Percentiles rank a stretch among this genome's conserved stretches.
These are phyloP conservation scores for Barnettozyma pratensis DNA, from an alignment of 805 yeast species.

Conservation along the genomic window DNA sequence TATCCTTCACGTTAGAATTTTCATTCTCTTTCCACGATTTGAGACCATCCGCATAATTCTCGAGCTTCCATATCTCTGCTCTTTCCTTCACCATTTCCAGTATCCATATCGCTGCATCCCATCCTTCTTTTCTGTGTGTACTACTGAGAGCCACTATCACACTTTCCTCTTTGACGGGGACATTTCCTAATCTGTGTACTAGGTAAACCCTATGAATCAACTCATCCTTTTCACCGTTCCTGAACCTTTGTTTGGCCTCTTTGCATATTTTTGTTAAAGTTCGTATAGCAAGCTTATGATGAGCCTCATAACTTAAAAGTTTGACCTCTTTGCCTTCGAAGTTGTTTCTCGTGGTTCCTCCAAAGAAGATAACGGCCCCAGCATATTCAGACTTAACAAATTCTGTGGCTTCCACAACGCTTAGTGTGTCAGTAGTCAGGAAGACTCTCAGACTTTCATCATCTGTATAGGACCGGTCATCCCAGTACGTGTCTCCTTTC, in stretches of 20 bases:
- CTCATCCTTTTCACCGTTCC: conserved; percentile 13
- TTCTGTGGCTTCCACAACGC: conserved; percentile 21
- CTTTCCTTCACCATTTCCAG: conserved; percentile 39
- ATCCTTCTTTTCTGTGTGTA: conserved; percentile 43
- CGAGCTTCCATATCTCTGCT: conserved; percentile 49
- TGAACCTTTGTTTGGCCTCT: conserved; percentile 27
- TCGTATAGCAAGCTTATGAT: conserved; percentile 34
- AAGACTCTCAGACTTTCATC: conserved; percentile 17
- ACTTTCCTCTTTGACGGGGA: conserved; percentile 44
- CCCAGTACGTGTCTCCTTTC: too few species aligned
- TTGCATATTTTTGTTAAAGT: conserved; percentile 32
- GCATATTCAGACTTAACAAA: conserved; percentile 39
- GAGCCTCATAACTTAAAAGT: conserved; percentile 42
- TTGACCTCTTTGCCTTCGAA: conserved; percentile 37
- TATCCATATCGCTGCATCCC: conserved; percentile 40
- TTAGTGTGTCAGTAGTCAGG: conserved; percentile 21
- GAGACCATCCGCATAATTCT: conserved; percentile 37
- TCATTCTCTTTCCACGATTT: conserved; percentile 41
- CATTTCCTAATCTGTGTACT: conserved; percentile 42
- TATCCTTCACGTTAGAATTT: conserved; percentile 14
- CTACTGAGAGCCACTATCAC: conserved; percentile 39
- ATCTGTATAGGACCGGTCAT: background rate
- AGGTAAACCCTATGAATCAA: conserved; percentile 33
- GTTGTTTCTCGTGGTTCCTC: conserved; percentile 44
- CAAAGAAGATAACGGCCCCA: conserved; percentile 46